Base-by-base conservation (phyloP, 139 green algal genomes). In the Coelastrella sp. region DNA sequence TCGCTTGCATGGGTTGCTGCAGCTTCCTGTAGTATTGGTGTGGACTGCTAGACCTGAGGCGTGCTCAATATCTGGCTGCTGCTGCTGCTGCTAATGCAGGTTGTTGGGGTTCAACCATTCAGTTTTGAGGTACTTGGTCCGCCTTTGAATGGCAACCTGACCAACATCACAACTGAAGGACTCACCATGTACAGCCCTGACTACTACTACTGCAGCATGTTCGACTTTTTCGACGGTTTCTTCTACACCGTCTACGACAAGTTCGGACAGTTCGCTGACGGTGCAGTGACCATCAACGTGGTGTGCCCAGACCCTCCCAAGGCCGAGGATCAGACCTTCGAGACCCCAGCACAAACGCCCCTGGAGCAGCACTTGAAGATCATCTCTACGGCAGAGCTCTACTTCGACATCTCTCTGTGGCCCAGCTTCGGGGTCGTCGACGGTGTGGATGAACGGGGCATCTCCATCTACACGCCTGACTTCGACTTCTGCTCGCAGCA, bases 231-330 rank as follows among this genome's bases (percentile, higher is more conserved):
- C 6, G 75, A 83, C 13, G 53, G 50, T 51, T 71, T 83, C 50
- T 83, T 71, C 53, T 83, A 83, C 53, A 83, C 75, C 2, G 75
- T 83, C 2, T 71, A 83, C 51, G 75, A 83, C 75, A 83, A 69
- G 32, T 83, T 41, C 30, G 75, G 75, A 8, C 75, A 83, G 75
- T 53, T 37, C 0, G 53, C 27, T 4, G 75, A 83, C 25, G 75
- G 45, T 6, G 11, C 34, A 25, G 75, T 83, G 8, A 83, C 34
- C 4, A 34, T 83, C 50, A 83, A 53, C 23, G 75, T 83, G 11
- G 23, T 69, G 11, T 83, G 75, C 75, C 75, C 75, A 15, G 53
- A 68, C 34, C 75, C 75, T 2, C 75, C 75, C 3, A 40, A 15
- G 9, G 71, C 41, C 2, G 45, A 79, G 11, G 41, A 43, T 4